Evolutionary conservation across 805 yeast genomes (phyloP), one percentile per base, ranked within the genome.

Genomic region (Wickerhamomyces bisporus): DNA sequence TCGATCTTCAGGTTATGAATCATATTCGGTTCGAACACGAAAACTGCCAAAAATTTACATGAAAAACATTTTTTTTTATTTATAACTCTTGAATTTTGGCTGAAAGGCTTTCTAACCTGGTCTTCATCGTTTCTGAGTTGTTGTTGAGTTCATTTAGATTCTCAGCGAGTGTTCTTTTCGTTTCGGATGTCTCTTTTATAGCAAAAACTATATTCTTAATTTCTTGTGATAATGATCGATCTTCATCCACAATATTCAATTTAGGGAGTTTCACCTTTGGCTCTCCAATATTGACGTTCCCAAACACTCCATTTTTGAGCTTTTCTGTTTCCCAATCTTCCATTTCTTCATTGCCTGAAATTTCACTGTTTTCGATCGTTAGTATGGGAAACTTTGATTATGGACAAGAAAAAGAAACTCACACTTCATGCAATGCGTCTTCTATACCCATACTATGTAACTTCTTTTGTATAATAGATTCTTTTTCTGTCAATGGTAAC

Each of bases 361-460:
- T 33, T 28, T 52, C 49, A 5, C 44, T 42, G 20, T 26, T 13
- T 27, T 34, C 28, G 23, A 13, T 32, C 27, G 42, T 36, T 35
- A 40, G 44, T 44, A 29, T 34, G 12, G 6, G 18, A 8, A 4
- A n/a, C 43, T 34, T 43, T 36, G 12, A 10, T 9, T 26, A 3
- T 4, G 17, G 3, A 4, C 7, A 11, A 12, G 24, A 23, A 9
- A 10, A 26, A 17, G 42, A 42, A 30, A 44, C 48, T 16, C 43
- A 53, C 6, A 53, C 55, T 13, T 61, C 61, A 26, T 57, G 58
- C 6, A 64, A 31, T 0, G 66, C 62, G 25, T 60, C 62, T 29
- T 62, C 60, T 19, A 64, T 63, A 23, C 59, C 63, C 44, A 53
- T 49, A 8, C 55, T 49, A 6, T 50, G 39, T 27, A 57, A 32